Evolutionary conservation across 768 basidiomycete species (phyloP).

Genomic region (Calocera viscosa): DNA sequence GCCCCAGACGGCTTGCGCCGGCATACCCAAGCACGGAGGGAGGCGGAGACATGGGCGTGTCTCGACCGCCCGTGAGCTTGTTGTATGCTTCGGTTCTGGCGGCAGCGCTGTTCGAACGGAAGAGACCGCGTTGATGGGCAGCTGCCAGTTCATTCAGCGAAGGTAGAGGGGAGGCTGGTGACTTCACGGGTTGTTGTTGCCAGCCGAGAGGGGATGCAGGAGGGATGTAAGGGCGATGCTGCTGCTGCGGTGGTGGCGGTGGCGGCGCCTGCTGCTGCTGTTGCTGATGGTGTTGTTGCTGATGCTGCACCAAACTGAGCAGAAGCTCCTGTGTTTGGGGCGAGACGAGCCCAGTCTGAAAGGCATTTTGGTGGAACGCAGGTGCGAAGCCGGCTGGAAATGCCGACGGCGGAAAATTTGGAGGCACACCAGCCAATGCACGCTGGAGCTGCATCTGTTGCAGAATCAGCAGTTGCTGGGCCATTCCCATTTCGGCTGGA

Average conservation of each 20-base stretch:
- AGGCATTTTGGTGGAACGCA: neutral
- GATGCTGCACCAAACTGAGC: neutral
- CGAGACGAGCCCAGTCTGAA: neutral
- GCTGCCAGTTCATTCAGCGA: slow-evolving; percentile 64
- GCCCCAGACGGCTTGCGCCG: slow-evolving; percentile 26
- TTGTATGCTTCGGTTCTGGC: slow-evolving; percentile 69
- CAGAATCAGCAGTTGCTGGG: slow-evolving; percentile 17
- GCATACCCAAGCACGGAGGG: slow-evolving; percentile 37
- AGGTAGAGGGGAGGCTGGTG: slow-evolving; percentile 51
- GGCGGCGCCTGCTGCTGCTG: slow-evolving; percentile 1
- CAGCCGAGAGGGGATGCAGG: slow-evolving; percentile 22
- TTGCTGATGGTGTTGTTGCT: slow-evolving; percentile 11
- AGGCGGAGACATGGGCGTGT: slow-evolving; percentile 36
- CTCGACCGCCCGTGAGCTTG: slow-evolving; percentile 65
- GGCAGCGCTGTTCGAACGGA: slow-evolving; percentile 83
- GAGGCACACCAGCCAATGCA: neutral
- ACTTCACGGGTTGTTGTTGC: slow-evolving; percentile 31
- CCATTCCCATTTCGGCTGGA: slow-evolving; percentile 22
- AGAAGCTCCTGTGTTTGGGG: neutral
- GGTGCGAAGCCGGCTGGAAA: slow-evolving; percentile 9
- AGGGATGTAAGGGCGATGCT: slow-evolving; percentile 21
- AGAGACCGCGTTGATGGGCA: slow-evolving; percentile 41
- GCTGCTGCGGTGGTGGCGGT: neutral
- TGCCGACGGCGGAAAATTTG: neutral
- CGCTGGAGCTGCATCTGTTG: neutral